Conservation (phyloP, 495 filamentous ascomycete genomes). For the Daldinia grandis region DNA sequence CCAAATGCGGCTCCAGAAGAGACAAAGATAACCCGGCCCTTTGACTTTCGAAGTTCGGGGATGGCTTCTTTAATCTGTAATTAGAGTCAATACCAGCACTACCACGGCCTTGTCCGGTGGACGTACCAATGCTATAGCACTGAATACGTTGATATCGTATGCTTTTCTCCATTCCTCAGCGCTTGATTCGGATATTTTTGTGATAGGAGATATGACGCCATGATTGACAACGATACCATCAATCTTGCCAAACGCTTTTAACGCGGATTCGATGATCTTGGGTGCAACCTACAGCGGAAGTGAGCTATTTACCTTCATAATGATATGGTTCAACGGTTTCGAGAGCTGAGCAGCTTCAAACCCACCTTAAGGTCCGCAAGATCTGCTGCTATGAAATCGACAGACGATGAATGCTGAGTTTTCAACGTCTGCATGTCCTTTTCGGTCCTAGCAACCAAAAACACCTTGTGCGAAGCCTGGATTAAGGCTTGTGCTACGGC, state of each 20-base stretch:
- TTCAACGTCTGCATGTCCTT: conserved; percentile 73
- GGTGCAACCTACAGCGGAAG: conserved; percentile 57
- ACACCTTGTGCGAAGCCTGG: conserved; percentile 70
- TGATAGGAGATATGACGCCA: conserved; percentile 80
- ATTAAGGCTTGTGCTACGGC: conserved; percentile 80
- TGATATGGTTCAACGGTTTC: not conserved
- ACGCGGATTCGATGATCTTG: conserved; percentile 68
- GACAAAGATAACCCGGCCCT: conserved; percentile 76
- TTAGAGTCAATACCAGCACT: conserved; percentile 23
- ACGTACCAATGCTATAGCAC: conserved; percentile 77
- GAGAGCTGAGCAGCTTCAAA: not conserved
- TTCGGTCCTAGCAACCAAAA: conserved; percentile 76
- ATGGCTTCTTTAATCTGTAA: conserved; percentile 76
- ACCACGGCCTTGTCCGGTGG: too few relatives aligned
- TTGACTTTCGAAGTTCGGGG: conserved; percentile 71
- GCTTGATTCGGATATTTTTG: conserved; percentile 68
- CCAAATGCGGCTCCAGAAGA: conserved; percentile 77
- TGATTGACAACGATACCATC: conserved; percentile 92
- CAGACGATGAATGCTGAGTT: conserved; percentile 67
- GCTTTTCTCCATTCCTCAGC: conserved; percentile 75
- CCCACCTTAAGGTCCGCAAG: conserved; percentile 68
- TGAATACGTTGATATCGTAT: conserved; percentile 87
- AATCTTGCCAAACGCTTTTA: conserved; percentile 71
- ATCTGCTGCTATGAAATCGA: conserved; percentile 80
- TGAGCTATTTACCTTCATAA: conserved; percentile 4